Conservation (phyloP, 2,329 filamentous ascomycete genomes). For the Aspergillus tanneri region DNA sequence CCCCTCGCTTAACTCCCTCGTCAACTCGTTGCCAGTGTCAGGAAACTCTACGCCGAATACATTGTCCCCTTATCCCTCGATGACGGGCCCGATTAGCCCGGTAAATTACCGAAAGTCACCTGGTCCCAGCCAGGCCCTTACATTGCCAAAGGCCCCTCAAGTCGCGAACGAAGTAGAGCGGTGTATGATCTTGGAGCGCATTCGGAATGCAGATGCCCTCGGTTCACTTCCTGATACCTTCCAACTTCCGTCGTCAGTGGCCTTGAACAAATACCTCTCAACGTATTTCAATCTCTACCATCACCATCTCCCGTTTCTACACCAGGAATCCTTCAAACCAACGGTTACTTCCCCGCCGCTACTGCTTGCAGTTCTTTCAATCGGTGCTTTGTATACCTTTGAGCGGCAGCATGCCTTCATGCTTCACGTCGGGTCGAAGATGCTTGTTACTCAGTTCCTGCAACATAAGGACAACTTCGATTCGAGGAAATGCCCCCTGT, state of each 20-base stretch:
- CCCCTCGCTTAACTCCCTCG: conserved; percentile 68
- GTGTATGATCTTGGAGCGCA: conserved; percentile 79
- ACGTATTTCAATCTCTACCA: conserved; percentile 98
- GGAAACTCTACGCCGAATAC: conserved; percentile 69
- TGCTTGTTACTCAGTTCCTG: conserved; percentile 93
- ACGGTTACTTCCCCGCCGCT: conserved; percentile 77
- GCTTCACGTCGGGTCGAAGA: conserved; percentile 95
- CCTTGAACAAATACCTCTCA: conserved; percentile 86
- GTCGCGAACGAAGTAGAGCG: conserved; percentile 82
- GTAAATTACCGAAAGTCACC: conserved; percentile 70
- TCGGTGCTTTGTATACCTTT: conserved; percentile 93
- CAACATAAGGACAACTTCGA: conserved; percentile 99
- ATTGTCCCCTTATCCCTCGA: conserved; percentile 68
- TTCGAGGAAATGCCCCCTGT: conserved; percentile 92
- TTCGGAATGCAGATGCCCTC: conserved; percentile 76
- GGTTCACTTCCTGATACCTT: conserved; percentile 84
- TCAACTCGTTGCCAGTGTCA: conserved; percentile 68
- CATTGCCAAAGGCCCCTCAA: conserved; percentile 71
- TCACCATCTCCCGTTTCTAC: conserved; percentile 92
- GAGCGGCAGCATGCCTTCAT: conserved; percentile 97
- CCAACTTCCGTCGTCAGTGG: conserved; percentile 74
- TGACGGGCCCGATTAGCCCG: conserved; percentile 66
- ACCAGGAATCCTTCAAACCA: conserved; percentile 85
- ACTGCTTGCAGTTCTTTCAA: conserved; percentile 85
- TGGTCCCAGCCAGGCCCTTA: conserved; percentile 64